A percentile compares a stretch with the other conserved stretches of the same genome.
Conservation (phyloP, 208 protist genomes). For the Herpetomonas muscarum region DNA sequence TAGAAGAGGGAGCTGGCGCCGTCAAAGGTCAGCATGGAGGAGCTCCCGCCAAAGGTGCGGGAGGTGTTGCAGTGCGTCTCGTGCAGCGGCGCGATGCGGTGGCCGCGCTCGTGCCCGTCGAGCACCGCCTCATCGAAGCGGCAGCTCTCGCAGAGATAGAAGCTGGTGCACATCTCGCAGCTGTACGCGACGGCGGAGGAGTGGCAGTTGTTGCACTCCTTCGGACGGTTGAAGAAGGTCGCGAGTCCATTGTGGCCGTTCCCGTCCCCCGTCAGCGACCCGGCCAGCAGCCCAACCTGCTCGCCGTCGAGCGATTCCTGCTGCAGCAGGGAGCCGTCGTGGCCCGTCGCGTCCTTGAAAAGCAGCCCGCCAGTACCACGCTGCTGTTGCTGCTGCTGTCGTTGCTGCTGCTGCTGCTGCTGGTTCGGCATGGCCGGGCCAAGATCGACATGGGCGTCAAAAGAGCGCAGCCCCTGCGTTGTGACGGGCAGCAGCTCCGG, state of each 20-base stretch:
- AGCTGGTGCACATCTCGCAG: constrained; percentile 51
- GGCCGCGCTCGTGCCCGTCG: constrained; percentile 27
- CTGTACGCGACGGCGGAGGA: constrained; percentile 30
- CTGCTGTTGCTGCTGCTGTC: background rate
- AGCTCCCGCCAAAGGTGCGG: constrained; percentile 43
- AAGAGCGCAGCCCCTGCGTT: no score
- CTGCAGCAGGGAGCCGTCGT: no score
- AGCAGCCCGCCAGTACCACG: background rate
- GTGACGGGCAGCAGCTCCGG: no score
- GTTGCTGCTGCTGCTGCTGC: constrained; percentile 5
- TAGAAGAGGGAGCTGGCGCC: constrained; percentile 67
- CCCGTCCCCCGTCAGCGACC: background rate
- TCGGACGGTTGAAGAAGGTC: constrained; percentile 32
- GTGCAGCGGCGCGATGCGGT: constrained; percentile 43
- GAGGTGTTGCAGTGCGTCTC: constrained; percentile 43
- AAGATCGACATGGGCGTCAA: no score
- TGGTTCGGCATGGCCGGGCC: background rate
- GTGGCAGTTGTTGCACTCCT: constrained; percentile 51
- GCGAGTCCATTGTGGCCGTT: constrained; percentile 13
- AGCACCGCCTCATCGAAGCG: constrained; percentile 23
- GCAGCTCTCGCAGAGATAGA: constrained; percentile 60
- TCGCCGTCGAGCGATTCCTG: background rate
- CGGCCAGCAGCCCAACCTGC: background rate
- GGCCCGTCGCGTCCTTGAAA: constrained; percentile 2
- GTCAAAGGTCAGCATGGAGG: constrained; percentile 25